phyloP scores from a whole-genome alignment of 352 stramenopile genomes.

The Phytopythium delawarense region DNA sequence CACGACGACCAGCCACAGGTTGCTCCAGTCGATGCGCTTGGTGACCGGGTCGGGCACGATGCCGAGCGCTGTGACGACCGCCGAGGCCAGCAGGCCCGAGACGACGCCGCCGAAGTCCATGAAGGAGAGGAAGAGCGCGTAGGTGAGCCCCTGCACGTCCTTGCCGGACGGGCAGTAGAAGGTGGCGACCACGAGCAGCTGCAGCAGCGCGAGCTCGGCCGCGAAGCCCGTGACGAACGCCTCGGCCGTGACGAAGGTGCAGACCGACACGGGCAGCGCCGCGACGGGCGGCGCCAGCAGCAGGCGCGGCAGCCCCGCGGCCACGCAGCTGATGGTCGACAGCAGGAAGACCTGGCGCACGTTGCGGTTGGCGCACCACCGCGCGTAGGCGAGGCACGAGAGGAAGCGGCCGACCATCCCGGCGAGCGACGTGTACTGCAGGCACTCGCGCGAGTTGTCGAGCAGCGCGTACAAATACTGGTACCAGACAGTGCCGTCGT shows the following conservation, averaged over 20 bases:
- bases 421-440: slow-evolving; percentile 68
- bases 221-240: slow-evolving; percentile 79
- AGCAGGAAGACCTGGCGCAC: slow-evolving; percentile 73
- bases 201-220: slow-evolving; percentile 73
- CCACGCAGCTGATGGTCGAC: slow-evolving; percentile 61
- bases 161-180: slow-evolving; percentile 62
- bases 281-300: slow-evolving; percentile 54
- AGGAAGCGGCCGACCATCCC: slow-evolving; percentile 69
- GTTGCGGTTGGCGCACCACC: slow-evolving; percentile 53
- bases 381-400: slow-evolving; percentile 72
- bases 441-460: slow-evolving; percentile 46
- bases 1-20: slow-evolving; percentile 60
- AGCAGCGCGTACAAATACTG: slow-evolving; percentile 78
- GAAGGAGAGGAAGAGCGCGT: slow-evolving; percentile 78
- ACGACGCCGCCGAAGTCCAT: slow-evolving; percentile 84
- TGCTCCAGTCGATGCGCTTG: slow-evolving; percentile 51
- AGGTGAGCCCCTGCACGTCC: slow-evolving; percentile 67
- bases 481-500: slow-evolving; percentile 70
- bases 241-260: slow-evolving; percentile 58
- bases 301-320: slow-evolving; percentile 58
- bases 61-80: slow-evolving; percentile 47
- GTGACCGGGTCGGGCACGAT: slow-evolving; percentile 55
- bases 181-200: slow-evolving; percentile 79
- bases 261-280: slow-evolving; percentile 56
- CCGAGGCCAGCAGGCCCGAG: slow-evolving; percentile 55